Evolutionary conservation across 345 rosid genomes (phyloP).

Genomic region (Combretum micranthum): DNA sequence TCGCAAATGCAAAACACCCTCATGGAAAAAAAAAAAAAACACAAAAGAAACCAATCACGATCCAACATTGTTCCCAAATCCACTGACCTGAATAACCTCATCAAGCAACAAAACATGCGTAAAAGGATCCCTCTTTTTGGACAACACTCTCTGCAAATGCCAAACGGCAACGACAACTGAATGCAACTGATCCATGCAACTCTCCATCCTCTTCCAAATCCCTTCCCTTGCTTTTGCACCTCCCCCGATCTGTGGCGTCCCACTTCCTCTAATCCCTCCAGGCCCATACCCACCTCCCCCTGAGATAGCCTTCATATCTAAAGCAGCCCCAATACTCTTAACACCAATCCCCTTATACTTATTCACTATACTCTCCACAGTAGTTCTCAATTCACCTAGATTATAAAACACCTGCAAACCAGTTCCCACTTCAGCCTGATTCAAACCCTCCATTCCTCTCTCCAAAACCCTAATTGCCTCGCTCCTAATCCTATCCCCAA

Average conservation of each 20-base stretch:
- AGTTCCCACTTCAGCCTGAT: conserved; percentile 96
- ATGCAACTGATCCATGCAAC: conserved; percentile 84
- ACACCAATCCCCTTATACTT: conserved; percentile 75
- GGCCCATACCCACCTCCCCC: conserved; percentile 61
- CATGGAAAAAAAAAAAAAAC: too few species aligned
- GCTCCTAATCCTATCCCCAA: conserved; percentile 55
- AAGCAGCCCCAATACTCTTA: conserved; percentile 63
- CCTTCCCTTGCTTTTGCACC: conserved; percentile 83
- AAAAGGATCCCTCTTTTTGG: conserved; percentile 97
- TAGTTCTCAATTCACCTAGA: conserved; percentile 68
- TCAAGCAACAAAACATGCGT: conserved; percentile 89
- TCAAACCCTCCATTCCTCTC: conserved; percentile 93
- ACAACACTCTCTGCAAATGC: conserved; percentile 96
- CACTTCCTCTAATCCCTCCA: conserved; percentile 90
- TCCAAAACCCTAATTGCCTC: conserved; percentile 85
- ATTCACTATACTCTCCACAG: conserved; percentile 74
- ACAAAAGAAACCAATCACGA: background rate
- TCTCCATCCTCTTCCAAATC: conserved; percentile 84
- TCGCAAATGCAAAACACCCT: background rate
- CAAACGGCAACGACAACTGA: conserved; percentile 78
- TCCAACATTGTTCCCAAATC: background rate
- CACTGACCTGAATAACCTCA: conserved; percentile 77
- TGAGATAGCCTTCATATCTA: conserved; percentile 94
- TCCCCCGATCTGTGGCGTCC: conserved; percentile 91
- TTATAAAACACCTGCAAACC: conserved; percentile 97